These are phyloP conservation scores for Leccinellum albellum DNA, from an alignment of 768 basidiomycete genomes.

Conservation along the genomic window DNA sequence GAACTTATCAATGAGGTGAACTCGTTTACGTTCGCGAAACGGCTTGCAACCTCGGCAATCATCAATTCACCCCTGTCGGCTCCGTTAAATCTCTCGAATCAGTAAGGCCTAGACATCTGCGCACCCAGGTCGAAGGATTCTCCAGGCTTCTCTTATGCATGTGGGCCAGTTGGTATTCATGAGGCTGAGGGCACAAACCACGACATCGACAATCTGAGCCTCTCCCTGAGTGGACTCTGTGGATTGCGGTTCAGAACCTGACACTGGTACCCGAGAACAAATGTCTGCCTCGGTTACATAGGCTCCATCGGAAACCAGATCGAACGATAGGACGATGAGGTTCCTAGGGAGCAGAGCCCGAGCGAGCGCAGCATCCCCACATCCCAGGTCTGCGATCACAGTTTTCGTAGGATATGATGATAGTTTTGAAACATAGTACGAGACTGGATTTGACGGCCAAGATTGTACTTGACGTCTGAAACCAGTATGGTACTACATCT, in stretches of 20 bases:
- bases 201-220: conserved; percentile 84
- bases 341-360: conserved; percentile 67
- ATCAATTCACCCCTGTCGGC: conserved; percentile 67
- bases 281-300: conserved; percentile 92
- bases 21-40: conserved; percentile 64
- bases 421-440: conserved; percentile 67
- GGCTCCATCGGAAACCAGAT: conserved; percentile 67
- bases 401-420: conserved; percentile 60
- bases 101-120: conserved; percentile 25
- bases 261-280: conserved; percentile 74
- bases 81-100: conserved; percentile 9
- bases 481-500: conserved; percentile 82
- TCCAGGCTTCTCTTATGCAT: conserved; percentile 85
- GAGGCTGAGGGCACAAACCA: conserved; percentile 89
- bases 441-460: conserved; percentile 95
- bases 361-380: conserved; percentile 90
- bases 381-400: conserved; percentile 90
- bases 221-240: conserved; percentile 43
- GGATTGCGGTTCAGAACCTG: conserved; percentile 61
- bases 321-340: conserved; percentile 70
- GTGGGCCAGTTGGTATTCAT: conserved; percentile 98
- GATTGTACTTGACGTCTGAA: conserved; percentile 88
- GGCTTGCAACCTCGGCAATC: conserved; percentile 87
- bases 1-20: conserved; percentile 62
- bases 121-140: conserved; percentile 80